Base-by-base conservation (phyloP, 2,329 filamentous ascomycete genomes). In the Ophiostoma sp. region DNA sequence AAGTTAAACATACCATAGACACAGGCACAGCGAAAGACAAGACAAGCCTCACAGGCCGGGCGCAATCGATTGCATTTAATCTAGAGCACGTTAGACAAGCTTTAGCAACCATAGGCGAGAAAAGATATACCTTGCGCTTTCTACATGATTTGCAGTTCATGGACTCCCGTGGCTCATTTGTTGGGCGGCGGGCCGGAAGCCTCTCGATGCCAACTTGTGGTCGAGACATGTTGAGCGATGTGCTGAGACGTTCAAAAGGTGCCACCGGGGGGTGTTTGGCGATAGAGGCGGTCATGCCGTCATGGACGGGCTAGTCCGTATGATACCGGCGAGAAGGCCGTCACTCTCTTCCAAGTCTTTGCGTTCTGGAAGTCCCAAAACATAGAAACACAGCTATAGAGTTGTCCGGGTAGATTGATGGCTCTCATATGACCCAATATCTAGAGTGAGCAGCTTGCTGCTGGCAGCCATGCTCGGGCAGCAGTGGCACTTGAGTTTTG, bases 91-190 rank as follows among this genome's bases (percentile, higher is more conserved):
- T 36, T 9, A 11, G 18, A 38, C 11, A 12, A 12, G 9, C 8
- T 38, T 40, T 38, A 60, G 6, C 55, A 2, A 18, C 9, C 5
- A 49, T 4, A 52, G 12, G 27, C 5, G 2, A n/a, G 5, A n/a
- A 47, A 4, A 58, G 5, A 5, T 9, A 16, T 70, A 94, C 92
- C 89, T 96, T 96, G 80, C 92, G 85, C 79, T 96, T 96, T 73
- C 92, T 87, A 81, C 92, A 96, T 68, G 91, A 95, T 79, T 96
- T 96, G 86, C 92, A 96, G 78, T 96, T 96, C 92, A 96, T 96
- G 45, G 90, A 91, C 81, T 96, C 92, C 74, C 90, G 87, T 55
- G 90, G 91, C 77, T 95, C 90, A 74, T 86, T 89, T 78, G 84
- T 87, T 78, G 87, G 82, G 58, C 89, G 87, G 71, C 89, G 87